Conservation (phyloP, 73 alveolate genomes). For the Tetrahymena thermophila region DNA sequence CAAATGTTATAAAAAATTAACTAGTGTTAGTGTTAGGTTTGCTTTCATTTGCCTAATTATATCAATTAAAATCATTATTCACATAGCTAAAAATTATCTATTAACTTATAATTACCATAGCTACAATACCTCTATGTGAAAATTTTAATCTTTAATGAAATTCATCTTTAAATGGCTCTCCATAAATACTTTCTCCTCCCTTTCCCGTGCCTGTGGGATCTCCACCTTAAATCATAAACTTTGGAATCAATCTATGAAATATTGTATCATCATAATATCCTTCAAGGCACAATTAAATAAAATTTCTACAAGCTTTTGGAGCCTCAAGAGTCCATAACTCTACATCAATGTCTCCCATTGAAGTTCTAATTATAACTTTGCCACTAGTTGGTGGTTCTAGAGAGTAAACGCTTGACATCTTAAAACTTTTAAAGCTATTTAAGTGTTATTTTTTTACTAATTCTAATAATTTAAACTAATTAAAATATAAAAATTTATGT, state of each 20-base stretch:
- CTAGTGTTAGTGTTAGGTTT: conserved; percentile 77
- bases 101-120: conserved; percentile 70
- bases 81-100: conserved; percentile 55
- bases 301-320: conserved; percentile 89
- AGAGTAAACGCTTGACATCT: conserved; percentile 18
- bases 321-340: conserved; percentile 90
- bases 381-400: conserved; percentile 45
- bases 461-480: not conserved
- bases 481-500: too few species aligned
- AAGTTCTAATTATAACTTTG: conserved; percentile 35
- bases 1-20: conserved; percentile 85
- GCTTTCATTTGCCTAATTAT: conserved; percentile 44
- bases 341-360: conserved; percentile 65
- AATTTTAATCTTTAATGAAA: conserved; percentile 79
- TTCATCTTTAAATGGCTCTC: conserved; percentile 83
- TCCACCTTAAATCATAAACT: conserved; percentile 90
- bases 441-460: not conserved
- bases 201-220: conserved; percentile 89
- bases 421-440: not conserved
- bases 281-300: conserved; percentile 80
- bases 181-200: conserved; percentile 85
- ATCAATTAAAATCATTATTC: conserved; percentile 42
- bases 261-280: conserved; percentile 82
- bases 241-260: conserved; percentile 81
- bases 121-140: conserved; percentile 91